Percentiles rank a stretch among this genome's conserved stretches.
Evolutionary conservation across 2,329 filamentous ascomycete genomes (phyloP).

Genomic region (Colletotrichum sp.): DNA sequence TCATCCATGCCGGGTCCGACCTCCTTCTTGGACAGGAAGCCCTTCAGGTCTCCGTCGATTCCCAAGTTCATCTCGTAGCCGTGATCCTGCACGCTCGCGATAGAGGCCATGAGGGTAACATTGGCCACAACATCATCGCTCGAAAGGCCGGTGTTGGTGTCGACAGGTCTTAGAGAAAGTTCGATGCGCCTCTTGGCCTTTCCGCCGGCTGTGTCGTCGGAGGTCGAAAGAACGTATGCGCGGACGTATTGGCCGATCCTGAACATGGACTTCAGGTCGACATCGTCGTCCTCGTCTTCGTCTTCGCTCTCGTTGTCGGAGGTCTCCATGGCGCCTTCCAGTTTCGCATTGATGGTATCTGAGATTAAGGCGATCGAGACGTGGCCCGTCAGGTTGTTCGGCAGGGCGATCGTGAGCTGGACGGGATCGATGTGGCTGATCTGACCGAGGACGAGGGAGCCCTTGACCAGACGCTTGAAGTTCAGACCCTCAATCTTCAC

Average conservation of each 20-base stretch:
- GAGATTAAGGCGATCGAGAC: slow-evolving; percentile 94
- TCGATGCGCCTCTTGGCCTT: slow-evolving; percentile 84
- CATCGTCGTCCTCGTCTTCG: slow-evolving; percentile 53
- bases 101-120: slow-evolving; percentile 82
- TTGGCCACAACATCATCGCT: slow-evolving; percentile 77
- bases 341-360: slow-evolving; percentile 73
- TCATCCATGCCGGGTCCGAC: slow-evolving; percentile 70
- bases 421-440: slow-evolving; percentile 80
- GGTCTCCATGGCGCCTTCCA: slow-evolving; percentile 70
- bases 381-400: slow-evolving; percentile 92
- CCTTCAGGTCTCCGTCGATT: slow-evolving; percentile 69
- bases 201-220: slow-evolving; percentile 63
- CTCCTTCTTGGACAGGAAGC: slow-evolving; percentile 87
- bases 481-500: slow-evolving; percentile 86
- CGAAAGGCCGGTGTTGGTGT: slow-evolving; percentile 77
- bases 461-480: slow-evolving; percentile 87
- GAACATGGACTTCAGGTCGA: slow-evolving; percentile 80
- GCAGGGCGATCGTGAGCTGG: slow-evolving; percentile 81
- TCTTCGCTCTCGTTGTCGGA: slow-evolving; percentile 60
- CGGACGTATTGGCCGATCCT: slow-evolving; percentile 86
- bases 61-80: slow-evolving; percentile 93
- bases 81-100: slow-evolving; percentile 93
- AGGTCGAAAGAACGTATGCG: slow-evolving; percentile 80
- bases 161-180: slow-evolving; percentile 79
- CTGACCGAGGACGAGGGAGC: slow-evolving; percentile 87